Percentiles rank a stretch among this genome's conserved stretches.
These are phyloP conservation scores for Aspergillus conjunctus DNA, from an alignment of 495 filamentous ascomycete species.

Conservation along the genomic window DNA sequence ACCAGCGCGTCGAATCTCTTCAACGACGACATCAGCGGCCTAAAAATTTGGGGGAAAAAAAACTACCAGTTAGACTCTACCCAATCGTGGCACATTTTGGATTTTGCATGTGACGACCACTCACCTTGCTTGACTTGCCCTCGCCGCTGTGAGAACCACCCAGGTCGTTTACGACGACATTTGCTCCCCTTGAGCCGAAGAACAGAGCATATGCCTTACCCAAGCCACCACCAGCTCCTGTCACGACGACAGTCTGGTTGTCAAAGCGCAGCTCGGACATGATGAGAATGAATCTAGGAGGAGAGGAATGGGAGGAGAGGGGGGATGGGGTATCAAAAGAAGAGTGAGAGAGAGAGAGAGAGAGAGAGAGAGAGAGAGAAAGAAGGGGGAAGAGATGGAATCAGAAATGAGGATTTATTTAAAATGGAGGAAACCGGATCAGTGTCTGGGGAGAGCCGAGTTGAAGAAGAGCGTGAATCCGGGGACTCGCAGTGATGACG, in stretches of 20 bases:
- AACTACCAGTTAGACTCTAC: constrained; percentile 24
- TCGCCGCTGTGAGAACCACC: constrained; percentile 94
- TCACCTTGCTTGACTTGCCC: constrained; percentile 82
- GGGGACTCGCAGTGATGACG: constrained; percentile 27
- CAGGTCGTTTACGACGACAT: constrained; percentile 96
- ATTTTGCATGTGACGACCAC: constrained; percentile 18
- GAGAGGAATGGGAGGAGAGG: constrained; percentile 21
- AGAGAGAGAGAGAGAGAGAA: background rate
- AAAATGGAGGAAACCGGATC: constrained; percentile 1
- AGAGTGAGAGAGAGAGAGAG: background rate
- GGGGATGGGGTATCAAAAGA: background rate
- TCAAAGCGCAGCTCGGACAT: constrained; percentile 91
- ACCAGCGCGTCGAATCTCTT: constrained; percentile 88
- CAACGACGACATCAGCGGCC: constrained; percentile 94
- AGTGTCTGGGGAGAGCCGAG: constrained; percentile 27
- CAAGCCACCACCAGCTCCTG: constrained; percentile 92
- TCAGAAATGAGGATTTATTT: constrained; percentile 16
- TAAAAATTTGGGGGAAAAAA: constrained; percentile 30
- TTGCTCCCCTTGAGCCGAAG: constrained; percentile 90
- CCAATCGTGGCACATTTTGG: background rate
- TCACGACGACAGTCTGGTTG: constrained; percentile 95
- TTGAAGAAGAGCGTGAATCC: constrained; percentile 32
- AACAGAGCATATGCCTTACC: constrained; percentile 92
- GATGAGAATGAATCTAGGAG: constrained; percentile 30
- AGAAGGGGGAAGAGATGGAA: constrained; percentile 14